These are phyloP conservation scores for Zymoseptoria pseudotritici DNA, from an alignment of 2,329 filamentous ascomycete species.

Conservation along the genomic window DNA sequence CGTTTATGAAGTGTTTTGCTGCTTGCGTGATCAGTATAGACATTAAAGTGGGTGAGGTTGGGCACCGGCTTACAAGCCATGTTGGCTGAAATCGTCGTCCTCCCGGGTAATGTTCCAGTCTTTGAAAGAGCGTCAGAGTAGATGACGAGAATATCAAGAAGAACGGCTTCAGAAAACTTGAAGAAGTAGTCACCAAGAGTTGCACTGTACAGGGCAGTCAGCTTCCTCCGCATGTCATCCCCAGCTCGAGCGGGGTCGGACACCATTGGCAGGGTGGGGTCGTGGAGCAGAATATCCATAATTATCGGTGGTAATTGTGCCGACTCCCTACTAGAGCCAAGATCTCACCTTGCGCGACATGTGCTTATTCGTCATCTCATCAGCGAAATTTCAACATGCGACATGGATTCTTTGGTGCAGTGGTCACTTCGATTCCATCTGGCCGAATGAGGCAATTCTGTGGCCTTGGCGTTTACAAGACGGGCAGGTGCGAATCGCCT, in stretches of 20 bases:
- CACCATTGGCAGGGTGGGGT: background rate
- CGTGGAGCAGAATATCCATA: too few relatives aligned
- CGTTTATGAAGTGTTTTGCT: slow-evolving; percentile 80
- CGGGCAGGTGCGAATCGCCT: too few relatives aligned
- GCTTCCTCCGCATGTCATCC: background rate
- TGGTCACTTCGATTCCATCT: too few relatives aligned
- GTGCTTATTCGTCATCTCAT: too few relatives aligned
- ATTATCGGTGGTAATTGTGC: too few relatives aligned
- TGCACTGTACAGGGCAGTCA: background rate
- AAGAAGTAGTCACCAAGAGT: background rate
- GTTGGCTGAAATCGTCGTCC: background rate
- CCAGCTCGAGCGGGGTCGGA: background rate
- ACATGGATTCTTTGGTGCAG: too few relatives aligned
- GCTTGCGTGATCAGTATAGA: background rate
- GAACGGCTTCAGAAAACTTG: background rate
- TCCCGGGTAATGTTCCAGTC: background rate
- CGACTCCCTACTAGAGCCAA: too few relatives aligned
- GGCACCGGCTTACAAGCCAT: background rate
- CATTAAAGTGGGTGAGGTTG: background rate
- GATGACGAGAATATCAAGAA: background rate
- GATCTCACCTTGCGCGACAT: too few relatives aligned
- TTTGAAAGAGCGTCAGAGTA: background rate
- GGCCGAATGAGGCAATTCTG: too few relatives aligned
- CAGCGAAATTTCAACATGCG: too few relatives aligned
- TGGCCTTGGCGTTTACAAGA: too few relatives aligned